Percentiles rank a stretch among this genome's conserved stretches.
phyloP scores from a whole-genome alignment of 2,329 filamentous ascomycete genomes.

The Venturia effusa region DNA sequence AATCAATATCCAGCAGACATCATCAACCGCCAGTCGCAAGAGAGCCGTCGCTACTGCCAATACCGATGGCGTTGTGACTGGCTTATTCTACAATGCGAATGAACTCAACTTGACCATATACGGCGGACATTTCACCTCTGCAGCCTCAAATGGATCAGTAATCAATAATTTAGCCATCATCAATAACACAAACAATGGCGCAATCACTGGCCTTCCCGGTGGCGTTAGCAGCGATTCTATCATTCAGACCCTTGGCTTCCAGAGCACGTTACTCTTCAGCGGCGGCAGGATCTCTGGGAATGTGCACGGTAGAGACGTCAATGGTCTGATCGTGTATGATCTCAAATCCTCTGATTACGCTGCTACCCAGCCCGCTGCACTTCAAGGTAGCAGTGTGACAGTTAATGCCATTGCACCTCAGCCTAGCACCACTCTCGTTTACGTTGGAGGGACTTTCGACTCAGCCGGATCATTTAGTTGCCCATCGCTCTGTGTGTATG shows the following conservation, averaged over 20 bases:
- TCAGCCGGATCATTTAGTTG: conserved; percentile 75
- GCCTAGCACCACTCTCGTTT: conserved; percentile 62
- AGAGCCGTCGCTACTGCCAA: conserved; percentile 29
- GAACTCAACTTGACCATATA: conserved; percentile 74
- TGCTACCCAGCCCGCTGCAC: conserved; percentile 59
- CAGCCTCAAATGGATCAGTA: conserved; percentile 53
- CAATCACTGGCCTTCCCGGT: conserved; percentile 57
- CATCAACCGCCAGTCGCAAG: conserved; percentile 22
- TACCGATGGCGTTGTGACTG: conserved; percentile 61
- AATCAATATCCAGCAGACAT: conserved; percentile 38
- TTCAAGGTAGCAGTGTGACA: conserved; percentile 57
- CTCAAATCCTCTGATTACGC: conserved; percentile 52
- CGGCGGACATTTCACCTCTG: conserved; percentile 74
- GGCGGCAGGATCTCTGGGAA: conserved; percentile 70
- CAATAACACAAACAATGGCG: conserved; percentile 58
- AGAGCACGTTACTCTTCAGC: conserved; percentile 61
- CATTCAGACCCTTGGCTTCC: conserved; percentile 59
- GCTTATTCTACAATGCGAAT: conserved; percentile 62
- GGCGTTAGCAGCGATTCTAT: conserved; percentile 61
- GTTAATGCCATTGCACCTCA: conserved; percentile 69
- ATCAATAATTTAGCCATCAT: conserved; percentile 76
- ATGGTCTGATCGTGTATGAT: conserved; percentile 72
- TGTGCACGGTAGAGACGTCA: conserved; percentile 50
- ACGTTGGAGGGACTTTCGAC: conserved; percentile 77
- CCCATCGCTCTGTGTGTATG: conserved; percentile 70